Conservation (phyloP, 2,329 filamentous ascomycete species). For the Fusarium dlaminii region DNA sequence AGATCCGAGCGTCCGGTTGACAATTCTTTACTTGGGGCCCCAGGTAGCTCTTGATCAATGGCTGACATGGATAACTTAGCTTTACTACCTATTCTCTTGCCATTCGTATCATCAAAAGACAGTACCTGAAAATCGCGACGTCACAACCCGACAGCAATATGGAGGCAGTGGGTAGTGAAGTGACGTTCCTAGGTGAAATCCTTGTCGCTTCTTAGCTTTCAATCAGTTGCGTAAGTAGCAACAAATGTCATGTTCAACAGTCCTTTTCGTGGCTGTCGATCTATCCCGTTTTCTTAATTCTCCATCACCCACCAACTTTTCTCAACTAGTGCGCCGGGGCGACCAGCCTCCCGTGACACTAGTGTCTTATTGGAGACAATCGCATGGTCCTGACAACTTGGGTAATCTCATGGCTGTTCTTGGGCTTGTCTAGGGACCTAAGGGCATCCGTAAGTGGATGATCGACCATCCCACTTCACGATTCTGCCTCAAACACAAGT, state of each 20-base stretch:
- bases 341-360: slow-evolving; percentile 43
- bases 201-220: not conserved
- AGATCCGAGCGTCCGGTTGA: not conserved
- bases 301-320: slow-evolving; percentile 20
- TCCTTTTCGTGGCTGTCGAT: slow-evolving; percentile 30
- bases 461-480: slow-evolving; percentile 31
- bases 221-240: slow-evolving; percentile 8
- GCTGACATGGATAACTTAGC: not conserved
- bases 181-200: not conserved
- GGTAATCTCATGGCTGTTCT: slow-evolving; percentile 22
- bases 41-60: not conserved
- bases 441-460: slow-evolving; percentile 11
- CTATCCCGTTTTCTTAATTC: slow-evolving; percentile 30
- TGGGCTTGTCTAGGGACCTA: slow-evolving; percentile 21
- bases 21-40: not conserved
- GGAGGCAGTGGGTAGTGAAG: not conserved
- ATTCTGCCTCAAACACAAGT: slow-evolving; percentile 15
- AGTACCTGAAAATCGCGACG: slow-evolving; percentile 3
- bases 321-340: slow-evolving; percentile 28
- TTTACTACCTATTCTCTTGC: not conserved
- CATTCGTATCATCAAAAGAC: not conserved
- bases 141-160: not conserved
- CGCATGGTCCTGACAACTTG: slow-evolving; percentile 23
- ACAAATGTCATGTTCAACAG: slow-evolving; percentile 17
- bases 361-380: slow-evolving; percentile 34